Percentiles rank a stretch among this genome's conserved stretches.
phyloP scores from a whole-genome alignment of 768 basidiomycete species.

The Boletus tylopilopsis region DNA sequence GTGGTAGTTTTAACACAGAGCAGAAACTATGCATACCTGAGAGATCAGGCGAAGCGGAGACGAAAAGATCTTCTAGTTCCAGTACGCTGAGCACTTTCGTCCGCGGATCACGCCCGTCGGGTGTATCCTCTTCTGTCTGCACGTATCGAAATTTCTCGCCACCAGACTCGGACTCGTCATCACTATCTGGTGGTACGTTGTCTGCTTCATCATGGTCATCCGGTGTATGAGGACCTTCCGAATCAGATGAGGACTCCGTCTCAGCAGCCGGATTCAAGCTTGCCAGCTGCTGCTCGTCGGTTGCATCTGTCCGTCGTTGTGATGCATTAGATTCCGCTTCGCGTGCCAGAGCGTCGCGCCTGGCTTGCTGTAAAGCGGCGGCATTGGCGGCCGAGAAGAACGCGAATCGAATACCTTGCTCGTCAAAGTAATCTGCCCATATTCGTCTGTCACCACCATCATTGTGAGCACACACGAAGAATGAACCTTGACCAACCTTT shows the following conservation, averaged over 20 bases:
- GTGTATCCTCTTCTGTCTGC: constrained; percentile 50
- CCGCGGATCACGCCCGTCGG: constrained; percentile 56
- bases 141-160: constrained; percentile 45
- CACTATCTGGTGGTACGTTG: constrained; percentile 23
- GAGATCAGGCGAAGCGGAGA: constrained; percentile 65
- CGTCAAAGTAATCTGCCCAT: constrained; percentile 94
- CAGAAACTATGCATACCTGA: constrained; percentile 44
- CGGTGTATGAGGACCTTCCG: constrained; percentile 25
- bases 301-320: constrained; percentile 1
- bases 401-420: constrained; percentile 69
- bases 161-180: constrained; percentile 30
- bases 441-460: constrained; percentile 50
- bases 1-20: background rate
- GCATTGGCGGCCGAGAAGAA: constrained; percentile 95
- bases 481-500: constrained; percentile 57
- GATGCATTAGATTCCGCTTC: constrained; percentile 21
- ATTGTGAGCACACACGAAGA: background rate
- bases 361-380: constrained; percentile 74
- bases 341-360: constrained; percentile 42
- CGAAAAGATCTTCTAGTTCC: constrained; percentile 84
- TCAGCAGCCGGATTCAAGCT: constrained; percentile 3
- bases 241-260: constrained; percentile 32
- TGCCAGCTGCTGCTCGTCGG: background rate
- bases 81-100: constrained; percentile 78
- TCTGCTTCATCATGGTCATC: constrained; percentile 30